These are phyloP conservation scores for Penicillium nordicum DNA, from an alignment of 2,329 filamentous ascomycete species.

Conservation along the genomic window DNA sequence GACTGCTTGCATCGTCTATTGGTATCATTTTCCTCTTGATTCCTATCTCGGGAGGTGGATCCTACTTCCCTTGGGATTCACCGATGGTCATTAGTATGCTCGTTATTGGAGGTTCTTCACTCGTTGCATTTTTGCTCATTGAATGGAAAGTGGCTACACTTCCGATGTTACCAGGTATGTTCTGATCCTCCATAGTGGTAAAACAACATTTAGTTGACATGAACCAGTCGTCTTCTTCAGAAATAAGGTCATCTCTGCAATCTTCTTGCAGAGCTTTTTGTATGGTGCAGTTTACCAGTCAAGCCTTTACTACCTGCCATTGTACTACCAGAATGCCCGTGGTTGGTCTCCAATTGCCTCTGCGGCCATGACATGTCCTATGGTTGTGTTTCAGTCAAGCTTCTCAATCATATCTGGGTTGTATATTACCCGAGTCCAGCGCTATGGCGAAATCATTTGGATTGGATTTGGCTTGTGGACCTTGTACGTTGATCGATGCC, in stretches of 20 bases:
- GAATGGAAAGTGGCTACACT: constrained; percentile 56
- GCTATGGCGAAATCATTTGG: constrained; percentile 60
- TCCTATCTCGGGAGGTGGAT: constrained; percentile 60
- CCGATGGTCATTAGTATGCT: constrained; percentile 61
- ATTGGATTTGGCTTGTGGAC: constrained; percentile 47
- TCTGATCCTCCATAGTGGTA: neutral
- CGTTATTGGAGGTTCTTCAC: constrained; percentile 46
- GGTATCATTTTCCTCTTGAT: constrained; percentile 61
- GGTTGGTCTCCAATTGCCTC: constrained; percentile 47
- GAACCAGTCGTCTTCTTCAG: constrained; percentile 49
- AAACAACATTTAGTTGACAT: constrained; percentile 6
- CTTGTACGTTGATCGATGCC: constrained; percentile 28
- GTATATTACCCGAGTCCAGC: constrained; percentile 56
- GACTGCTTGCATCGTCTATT: constrained; percentile 53
- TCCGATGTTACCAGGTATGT: constrained; percentile 55
- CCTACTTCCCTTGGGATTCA: constrained; percentile 56
- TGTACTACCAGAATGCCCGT: constrained; percentile 60
- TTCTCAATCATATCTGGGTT: constrained; percentile 48
- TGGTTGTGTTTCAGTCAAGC: constrained; percentile 48
- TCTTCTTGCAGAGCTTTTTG: constrained; percentile 59
- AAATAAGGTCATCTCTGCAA: constrained; percentile 51
- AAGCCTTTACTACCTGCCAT: constrained; percentile 59
- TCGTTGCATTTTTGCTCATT: constrained; percentile 51
- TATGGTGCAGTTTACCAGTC: constrained; percentile 59
- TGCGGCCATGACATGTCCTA: constrained; percentile 50